Conservation (phyloP, 2,329 filamentous ascomycete species). For the Exophiala mesophila region DNA sequence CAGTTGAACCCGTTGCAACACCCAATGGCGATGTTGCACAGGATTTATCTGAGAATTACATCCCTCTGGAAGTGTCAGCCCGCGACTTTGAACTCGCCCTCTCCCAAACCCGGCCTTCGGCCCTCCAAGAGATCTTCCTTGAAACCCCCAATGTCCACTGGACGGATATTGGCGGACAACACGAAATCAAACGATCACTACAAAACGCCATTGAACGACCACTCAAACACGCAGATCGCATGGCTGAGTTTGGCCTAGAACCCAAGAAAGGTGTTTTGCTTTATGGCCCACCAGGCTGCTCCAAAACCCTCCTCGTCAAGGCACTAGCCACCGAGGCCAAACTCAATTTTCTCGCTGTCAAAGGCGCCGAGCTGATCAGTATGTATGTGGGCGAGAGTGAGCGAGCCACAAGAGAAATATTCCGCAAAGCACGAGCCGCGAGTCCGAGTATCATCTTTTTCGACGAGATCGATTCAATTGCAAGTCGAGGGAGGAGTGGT, state of each 20-base stretch:
- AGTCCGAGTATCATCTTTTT: slow-evolving; percentile 95
- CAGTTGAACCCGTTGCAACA: background rate
- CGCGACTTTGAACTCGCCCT: slow-evolving; percentile 63
- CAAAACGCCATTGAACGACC: slow-evolving; percentile 56
- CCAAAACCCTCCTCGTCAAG: slow-evolving; percentile 87
- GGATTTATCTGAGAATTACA: background rate
- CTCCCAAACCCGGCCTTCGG: slow-evolving; percentile 67
- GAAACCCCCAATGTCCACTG: slow-evolving; percentile 82
- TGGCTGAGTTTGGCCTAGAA: slow-evolving; percentile 48
- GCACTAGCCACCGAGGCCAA: slow-evolving; percentile 85
- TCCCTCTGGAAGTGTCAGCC: slow-evolving; percentile 24
- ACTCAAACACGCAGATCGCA: slow-evolving; percentile 49
- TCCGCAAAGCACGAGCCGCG: slow-evolving; percentile 77
- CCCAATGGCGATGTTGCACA: background rate
- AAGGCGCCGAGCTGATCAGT: slow-evolving; percentile 86
- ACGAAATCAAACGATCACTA: slow-evolving; percentile 62
- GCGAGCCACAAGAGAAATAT: slow-evolving; percentile 76
- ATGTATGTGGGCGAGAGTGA: slow-evolving; percentile 98
- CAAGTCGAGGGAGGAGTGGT: slow-evolving; percentile 48
- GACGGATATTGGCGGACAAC: slow-evolving; percentile 83
- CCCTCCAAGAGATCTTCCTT: slow-evolving; percentile 83
- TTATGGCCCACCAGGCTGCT: slow-evolving; percentile 90
- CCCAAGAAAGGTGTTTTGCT: slow-evolving; percentile 79
- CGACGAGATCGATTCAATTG: slow-evolving; percentile 90
- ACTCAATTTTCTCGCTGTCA: slow-evolving; percentile 91